Conservation (phyloP, 345 rosid species). For the Murraya koenigii region DNA sequence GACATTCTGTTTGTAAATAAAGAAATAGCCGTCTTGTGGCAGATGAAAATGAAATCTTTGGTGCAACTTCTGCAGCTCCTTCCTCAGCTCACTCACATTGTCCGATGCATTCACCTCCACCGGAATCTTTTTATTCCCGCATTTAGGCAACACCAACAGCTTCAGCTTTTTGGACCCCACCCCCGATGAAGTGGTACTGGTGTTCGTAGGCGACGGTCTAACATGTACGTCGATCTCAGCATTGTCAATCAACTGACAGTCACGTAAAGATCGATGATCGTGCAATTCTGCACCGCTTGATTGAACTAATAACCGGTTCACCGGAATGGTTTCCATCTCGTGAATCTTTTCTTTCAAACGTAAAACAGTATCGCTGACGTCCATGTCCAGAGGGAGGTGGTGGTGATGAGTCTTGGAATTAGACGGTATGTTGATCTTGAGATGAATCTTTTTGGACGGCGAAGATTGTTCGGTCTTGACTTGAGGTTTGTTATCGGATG, state of each 20-base stretch:
- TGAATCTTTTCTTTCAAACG: constrained; percentile 43
- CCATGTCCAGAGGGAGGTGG: constrained; percentile 27
- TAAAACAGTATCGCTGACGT: constrained; percentile 28
- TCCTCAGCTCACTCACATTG: constrained; percentile 65
- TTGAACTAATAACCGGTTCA: constrained; percentile 27
- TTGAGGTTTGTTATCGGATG: constrained; percentile 25
- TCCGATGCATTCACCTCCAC: constrained; percentile 64
- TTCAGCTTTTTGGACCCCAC: constrained; percentile 44
- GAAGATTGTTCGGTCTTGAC: constrained; percentile 29
- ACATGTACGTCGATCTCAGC: constrained; percentile 30
- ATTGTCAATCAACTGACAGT: constrained; percentile 32
- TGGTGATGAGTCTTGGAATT: constrained; percentile 16
- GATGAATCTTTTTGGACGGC: constrained; percentile 31
- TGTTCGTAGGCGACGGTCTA: constrained; percentile 30
- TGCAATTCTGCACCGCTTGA: constrained; percentile 30
- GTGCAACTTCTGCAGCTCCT: constrained; percentile 60
- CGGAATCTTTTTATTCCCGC: constrained; percentile 61
- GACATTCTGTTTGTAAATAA: constrained; percentile 63
- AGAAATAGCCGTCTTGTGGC: constrained; percentile 77
- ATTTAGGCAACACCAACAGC: constrained; percentile 54
- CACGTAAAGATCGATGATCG: constrained; percentile 29
- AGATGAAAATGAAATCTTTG: constrained; percentile 47
- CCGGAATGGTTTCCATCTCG: constrained; percentile 33
- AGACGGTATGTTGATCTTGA: constrained; percentile 37
- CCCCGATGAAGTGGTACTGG: constrained; percentile 6